Evolutionary conservation across 352 stramenopile genomes (phyloP).

Genomic region (Pythium sukuiense): DNA sequence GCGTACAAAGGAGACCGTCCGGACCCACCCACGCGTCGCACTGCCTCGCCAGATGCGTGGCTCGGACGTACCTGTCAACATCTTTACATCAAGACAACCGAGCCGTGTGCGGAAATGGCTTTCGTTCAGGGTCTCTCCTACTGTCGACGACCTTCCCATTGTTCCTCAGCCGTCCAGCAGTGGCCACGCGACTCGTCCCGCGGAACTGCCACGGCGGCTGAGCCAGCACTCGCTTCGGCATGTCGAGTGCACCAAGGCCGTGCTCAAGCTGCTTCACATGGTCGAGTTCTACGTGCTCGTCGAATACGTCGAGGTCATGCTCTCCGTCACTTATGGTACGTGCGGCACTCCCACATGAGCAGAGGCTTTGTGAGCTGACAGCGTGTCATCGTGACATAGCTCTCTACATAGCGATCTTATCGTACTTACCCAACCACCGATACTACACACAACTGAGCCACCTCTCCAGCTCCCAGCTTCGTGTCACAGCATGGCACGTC

Average conservation of each 20-base stretch:
- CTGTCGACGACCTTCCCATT: not conserved
- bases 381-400: no score
- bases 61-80: no score
- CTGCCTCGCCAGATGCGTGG: not conserved
- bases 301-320: not conserved
- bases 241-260: not conserved
- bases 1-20: not conserved
- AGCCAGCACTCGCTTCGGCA: not conserved
- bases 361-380: no score
- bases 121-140: not conserved
- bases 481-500: not conserved
- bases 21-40: not conserved
- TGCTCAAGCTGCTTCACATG: not conserved
- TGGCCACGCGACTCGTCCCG: no score
- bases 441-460: not conserved
- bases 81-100: no score
- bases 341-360: no score
- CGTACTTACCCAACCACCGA: not conserved
- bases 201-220: not conserved
- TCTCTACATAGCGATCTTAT: not conserved
- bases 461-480: not conserved
- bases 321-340: not conserved
- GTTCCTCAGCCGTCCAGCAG: no score
- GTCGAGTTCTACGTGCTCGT: constrained; percentile 3
- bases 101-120: no score